Conservation (phyloP, 169 alveolate species). For the Perkinsus chesapeaki region DNA sequence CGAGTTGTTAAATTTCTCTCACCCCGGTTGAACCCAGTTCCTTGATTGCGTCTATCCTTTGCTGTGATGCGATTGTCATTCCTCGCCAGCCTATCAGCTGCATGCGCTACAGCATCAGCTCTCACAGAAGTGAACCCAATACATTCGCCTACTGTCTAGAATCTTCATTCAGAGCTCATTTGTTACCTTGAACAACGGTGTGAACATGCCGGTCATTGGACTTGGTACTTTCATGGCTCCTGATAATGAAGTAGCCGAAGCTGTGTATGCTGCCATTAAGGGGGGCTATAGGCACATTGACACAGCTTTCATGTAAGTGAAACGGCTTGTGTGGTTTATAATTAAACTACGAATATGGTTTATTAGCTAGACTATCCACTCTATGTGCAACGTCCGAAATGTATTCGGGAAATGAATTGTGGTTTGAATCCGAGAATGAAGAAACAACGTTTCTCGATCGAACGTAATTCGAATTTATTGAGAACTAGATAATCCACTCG, state of each 20-base stretch:
- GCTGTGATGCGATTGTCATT: no score
- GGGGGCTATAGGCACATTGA: conserved; percentile 53
- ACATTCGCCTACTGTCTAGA: not conserved
- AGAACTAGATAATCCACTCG: not conserved
- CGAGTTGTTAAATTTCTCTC: no score
- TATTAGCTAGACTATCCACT: no score
- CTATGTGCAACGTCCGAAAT: no score
- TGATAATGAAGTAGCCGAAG: not conserved
- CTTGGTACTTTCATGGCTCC: not conserved
- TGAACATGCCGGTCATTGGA: not conserved
- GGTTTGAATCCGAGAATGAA: no score
- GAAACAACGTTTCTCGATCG: no score
- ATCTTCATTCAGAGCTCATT: not conserved
- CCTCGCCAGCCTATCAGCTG: no score
- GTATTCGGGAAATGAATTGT: no score
- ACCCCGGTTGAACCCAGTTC: no score
- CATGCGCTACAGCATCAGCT: not conserved
- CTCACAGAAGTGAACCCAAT: not conserved
- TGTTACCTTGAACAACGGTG: not conserved
- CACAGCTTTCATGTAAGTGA: conserved; percentile 33
- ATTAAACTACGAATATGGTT: no score
- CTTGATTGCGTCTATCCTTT: no score
- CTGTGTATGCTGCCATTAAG: conserved; percentile 14
- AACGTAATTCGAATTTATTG: no score
- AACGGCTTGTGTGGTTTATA: not conserved